Base-by-base conservation (phyloP, 345 rosid genomes). In the Eucalyptus sideroxylon region DNA sequence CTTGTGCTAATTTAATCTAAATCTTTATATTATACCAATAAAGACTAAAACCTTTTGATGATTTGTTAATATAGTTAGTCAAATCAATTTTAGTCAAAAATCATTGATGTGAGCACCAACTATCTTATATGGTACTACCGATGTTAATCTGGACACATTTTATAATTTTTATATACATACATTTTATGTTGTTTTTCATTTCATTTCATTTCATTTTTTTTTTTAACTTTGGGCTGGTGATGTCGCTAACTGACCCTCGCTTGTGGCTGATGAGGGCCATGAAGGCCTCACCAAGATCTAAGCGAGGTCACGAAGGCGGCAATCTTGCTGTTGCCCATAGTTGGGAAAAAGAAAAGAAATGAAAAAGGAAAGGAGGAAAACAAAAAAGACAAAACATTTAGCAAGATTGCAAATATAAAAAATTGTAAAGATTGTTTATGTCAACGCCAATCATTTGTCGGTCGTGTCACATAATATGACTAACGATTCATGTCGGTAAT, bases 401-500 rank as follows among this genome's bases (percentile, higher is more conserved):
- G 12, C 27, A 56, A 56, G 4, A 56, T 56, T 23, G 11, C 2
- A 56, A 56, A 56, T 23, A 55, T 55, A 23, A 56, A 55, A 56
- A 23, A 53, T 53, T 53, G 30, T 56, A 24, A 56, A 56, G 2
- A 4, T 56, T 56, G 30, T 10, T 2, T 56, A 56, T 26, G 6
- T 56, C 13, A 1, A 26, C 3, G 6, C 13, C 6, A 23, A 11
- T 26, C 14, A 56, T 5, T 56, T 11, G 1, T 24, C 0, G 0
- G 0, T 53, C 2, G 5, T 53, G 26, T 53, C 0, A 19, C 0
- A 0, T 3, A 53, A 0, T 1, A 53, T 53, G 24, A 0, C 26
- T 0, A 0, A 53, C 0, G 0, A n/a, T 53, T 2, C 0, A 53
- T 53, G 2, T 19, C 0, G 2, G 0, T 24, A 56, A 10, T 56